Percentiles rank a stretch among this genome's conserved stretches.
These are phyloP conservation scores for Salix caprea DNA, from an alignment of 345 rosid genomes.

Conservation along the genomic window DNA sequence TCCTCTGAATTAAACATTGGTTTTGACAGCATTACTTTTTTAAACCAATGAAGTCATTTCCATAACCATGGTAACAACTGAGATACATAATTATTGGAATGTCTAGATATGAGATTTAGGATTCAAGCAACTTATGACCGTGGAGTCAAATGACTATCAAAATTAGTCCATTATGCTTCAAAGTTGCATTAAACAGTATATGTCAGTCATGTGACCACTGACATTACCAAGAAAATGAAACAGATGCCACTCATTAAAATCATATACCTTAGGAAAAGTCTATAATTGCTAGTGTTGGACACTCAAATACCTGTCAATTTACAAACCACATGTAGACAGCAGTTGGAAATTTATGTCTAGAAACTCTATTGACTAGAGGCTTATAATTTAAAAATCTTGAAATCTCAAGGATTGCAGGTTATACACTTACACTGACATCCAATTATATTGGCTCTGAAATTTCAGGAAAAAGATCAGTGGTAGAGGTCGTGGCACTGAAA, in stretches of 20 bases:
- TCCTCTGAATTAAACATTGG: not conserved
- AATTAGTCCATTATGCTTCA: not conserved
- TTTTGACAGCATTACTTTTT: not conserved
- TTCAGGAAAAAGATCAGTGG: slow-evolving; percentile 72
- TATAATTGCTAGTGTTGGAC: not conserved
- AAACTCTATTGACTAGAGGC: not conserved
- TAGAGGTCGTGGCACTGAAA: slow-evolving; percentile 55
- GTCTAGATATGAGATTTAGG: not conserved
- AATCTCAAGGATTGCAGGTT: not conserved
- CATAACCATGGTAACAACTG: not conserved
- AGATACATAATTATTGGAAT: not conserved
- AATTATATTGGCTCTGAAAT: slow-evolving; percentile 9
- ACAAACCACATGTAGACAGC: not conserved
- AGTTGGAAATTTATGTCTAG: not conserved
- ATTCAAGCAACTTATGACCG: not conserved
- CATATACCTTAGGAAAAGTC: not conserved
- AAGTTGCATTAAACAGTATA: not conserved
- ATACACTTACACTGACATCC: not conserved
- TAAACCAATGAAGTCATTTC: not conserved
- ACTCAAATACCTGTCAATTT: not conserved
- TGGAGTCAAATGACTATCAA: not conserved
- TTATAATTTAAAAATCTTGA: not conserved
- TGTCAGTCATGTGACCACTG: not conserved
- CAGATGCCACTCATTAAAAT: not conserved
- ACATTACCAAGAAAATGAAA: slow-evolving; percentile 4